A percentile compares a stretch with the other conserved stretches of the same genome.
Conservation (phyloP, 169 alveolate species). For the Plasmodium ovale region DNA sequence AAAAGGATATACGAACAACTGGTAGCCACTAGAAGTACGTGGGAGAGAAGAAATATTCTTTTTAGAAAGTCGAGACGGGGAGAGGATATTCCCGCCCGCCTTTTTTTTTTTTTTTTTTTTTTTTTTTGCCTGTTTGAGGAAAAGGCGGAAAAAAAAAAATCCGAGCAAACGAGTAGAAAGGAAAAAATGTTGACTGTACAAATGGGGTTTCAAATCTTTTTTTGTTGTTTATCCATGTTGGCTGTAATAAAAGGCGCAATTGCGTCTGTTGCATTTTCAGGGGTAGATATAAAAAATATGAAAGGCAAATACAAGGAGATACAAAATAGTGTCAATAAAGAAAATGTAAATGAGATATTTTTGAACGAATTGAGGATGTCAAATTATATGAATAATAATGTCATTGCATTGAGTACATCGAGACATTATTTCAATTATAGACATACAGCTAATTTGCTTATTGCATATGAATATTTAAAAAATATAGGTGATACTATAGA, state of each 20-base stretch:
- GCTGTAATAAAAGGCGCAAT: neutral
- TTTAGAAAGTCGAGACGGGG: too few species aligned
- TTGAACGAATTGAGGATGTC: constrained; percentile 55
- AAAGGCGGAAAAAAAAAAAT: neutral
- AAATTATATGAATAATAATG: constrained; percentile 78
- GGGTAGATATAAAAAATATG: constrained; percentile 59
- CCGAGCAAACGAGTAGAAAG: neutral
- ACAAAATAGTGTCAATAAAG: constrained; percentile 8
- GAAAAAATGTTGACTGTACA: neutral
- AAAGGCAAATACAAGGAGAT: constrained; percentile 51
- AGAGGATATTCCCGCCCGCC: too few species aligned
- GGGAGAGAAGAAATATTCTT: too few species aligned
- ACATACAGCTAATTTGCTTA: constrained; percentile 80
- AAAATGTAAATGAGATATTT: constrained; percentile 22
- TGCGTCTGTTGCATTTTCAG: constrained; percentile 40
- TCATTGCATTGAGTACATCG: constrained; percentile 81
- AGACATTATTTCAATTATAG: constrained; percentile 84
- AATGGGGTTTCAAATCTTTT: too few species aligned
- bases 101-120: neutral
- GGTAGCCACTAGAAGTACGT: too few species aligned
- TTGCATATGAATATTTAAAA: constrained; percentile 65
- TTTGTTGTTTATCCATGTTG: neutral
- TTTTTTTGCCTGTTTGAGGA: neutral
- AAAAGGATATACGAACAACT: too few species aligned
- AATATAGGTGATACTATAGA: constrained; percentile 48